Conservation (phyloP, 2,329 filamentous ascomycete genomes). For the Byssochlamys sp. region DNA sequence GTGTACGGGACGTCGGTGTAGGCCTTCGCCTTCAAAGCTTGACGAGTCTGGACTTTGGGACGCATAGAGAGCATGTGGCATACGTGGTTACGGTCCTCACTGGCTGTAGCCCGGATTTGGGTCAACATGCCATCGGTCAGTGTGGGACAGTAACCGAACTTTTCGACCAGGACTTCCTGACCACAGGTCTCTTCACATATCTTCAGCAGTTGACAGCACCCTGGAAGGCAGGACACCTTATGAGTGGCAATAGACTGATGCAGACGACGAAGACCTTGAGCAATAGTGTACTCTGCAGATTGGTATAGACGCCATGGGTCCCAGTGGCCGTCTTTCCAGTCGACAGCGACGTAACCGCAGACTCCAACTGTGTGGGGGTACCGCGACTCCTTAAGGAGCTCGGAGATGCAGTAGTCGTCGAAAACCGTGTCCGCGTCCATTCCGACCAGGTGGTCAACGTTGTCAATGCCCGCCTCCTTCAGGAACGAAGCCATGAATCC, state of each 20-base stretch:
- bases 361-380: not conserved
- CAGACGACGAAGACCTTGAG: not conserved
- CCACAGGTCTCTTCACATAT: not conserved
- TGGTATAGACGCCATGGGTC: not conserved
- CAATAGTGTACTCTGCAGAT: not conserved
- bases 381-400: not conserved
- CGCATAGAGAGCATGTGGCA: not conserved
- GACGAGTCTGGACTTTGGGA: not conserved
- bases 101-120: not conserved
- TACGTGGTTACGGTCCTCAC: not conserved
- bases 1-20: not conserved
- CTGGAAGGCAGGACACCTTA: not conserved
- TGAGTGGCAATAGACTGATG: not conserved
- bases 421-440: not conserved
- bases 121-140: not conserved
- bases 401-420: not conserved
- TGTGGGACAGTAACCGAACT: not conserved
- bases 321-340: not conserved
- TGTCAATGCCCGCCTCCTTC: not conserved
- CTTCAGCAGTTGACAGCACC: not conserved
- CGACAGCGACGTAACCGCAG: not conserved
- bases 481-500: not conserved
- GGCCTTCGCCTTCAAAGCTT: not conserved
- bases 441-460: not conserved
- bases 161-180: not conserved